Conservation (phyloP, 2,329 filamentous ascomycete species). For the Chalaropsis ovoidea region DNA sequence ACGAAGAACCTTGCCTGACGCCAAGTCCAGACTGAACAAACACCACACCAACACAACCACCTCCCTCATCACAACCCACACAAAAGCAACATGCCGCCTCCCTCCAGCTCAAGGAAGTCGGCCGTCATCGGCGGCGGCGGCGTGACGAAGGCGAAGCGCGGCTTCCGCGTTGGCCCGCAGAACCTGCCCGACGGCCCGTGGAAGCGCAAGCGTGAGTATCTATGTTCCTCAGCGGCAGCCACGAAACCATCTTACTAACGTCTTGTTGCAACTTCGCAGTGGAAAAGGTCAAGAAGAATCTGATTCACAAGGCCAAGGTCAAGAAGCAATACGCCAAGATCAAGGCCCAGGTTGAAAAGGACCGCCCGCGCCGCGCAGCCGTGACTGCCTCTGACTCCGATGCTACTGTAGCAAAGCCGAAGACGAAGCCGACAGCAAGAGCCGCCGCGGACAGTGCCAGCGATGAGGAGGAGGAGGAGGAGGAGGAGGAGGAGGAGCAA, state of each 20-base stretch:
- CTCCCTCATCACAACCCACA: background rate
- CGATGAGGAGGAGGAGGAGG: background rate
- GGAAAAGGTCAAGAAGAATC: slow-evolving; percentile 75
- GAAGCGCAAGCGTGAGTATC: slow-evolving; percentile 56
- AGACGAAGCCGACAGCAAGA: background rate
- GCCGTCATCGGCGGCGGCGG: slow-evolving; percentile 10
- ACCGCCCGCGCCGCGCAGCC: slow-evolving; percentile 12
- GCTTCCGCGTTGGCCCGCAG: slow-evolving; percentile 61
- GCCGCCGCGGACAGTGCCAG: slow-evolving; percentile 28
- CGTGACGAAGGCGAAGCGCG: slow-evolving; percentile 22
- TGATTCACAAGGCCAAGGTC: slow-evolving; percentile 87
- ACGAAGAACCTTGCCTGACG: background rate
- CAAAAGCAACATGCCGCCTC: background rate
- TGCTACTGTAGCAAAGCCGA: background rate
- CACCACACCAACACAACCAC: no score
- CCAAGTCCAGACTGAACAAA: background rate
- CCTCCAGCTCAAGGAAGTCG: slow-evolving; percentile 11
- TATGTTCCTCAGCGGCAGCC: background rate
- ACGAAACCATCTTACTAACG: background rate
- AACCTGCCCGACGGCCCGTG: slow-evolving; percentile 87
- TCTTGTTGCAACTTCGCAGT: slow-evolving; percentile 39
- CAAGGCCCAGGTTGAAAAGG: slow-evolving; percentile 40
- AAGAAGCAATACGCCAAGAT: slow-evolving; percentile 88
- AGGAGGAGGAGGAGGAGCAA: slow-evolving; percentile 7
- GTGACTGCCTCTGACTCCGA: slow-evolving; percentile 10